Percentiles rank a stretch among this genome's conserved stretches.
phyloP scores from a whole-genome alignment of 345 rosid species.

The Salix brachista region DNA sequence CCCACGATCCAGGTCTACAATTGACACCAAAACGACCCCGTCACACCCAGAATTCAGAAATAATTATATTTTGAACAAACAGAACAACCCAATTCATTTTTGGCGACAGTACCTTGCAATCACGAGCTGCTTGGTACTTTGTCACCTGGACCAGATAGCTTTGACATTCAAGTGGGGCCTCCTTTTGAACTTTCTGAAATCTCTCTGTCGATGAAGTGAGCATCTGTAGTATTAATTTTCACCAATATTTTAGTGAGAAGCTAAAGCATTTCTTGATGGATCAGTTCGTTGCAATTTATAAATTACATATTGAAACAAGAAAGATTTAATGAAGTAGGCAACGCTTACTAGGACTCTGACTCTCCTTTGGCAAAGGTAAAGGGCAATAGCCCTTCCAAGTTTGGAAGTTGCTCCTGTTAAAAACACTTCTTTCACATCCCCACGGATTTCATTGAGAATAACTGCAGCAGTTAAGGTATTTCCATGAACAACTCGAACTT shows the following conservation, averaged over 20 bases:
- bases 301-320: not conserved
- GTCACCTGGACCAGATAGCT: slow-evolving; percentile 85
- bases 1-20: slow-evolving; percentile 95
- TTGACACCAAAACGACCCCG: not conserved
- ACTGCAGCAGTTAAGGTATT: slow-evolving; percentile 97
- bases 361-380: slow-evolving; percentile 74
- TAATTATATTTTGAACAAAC: not conserved
- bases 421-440: slow-evolving; percentile 77
- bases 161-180: slow-evolving; percentile 77
- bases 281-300: too few species aligned
- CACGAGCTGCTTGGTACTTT: slow-evolving; percentile 80
- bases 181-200: slow-evolving; percentile 78
- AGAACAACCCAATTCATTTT: not conserved
- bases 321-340: not conserved
- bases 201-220: slow-evolving; percentile 77
- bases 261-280: too few species aligned
- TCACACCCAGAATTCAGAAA: not conserved
- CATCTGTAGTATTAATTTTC: slow-evolving; percentile 49
- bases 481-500: slow-evolving; percentile 91
- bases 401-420: slow-evolving; percentile 97
- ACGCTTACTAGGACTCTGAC: slow-evolving; percentile 79
- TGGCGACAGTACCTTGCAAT: slow-evolving; percentile 60
- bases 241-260: not conserved
- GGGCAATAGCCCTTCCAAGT: slow-evolving; percentile 96
- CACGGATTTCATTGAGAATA: slow-evolving; percentile 68